Evolutionary conservation across 1,139 yeast genomes (phyloP), one percentile per base, ranked within the genome.

Genomic region (Candida anutae): DNA sequence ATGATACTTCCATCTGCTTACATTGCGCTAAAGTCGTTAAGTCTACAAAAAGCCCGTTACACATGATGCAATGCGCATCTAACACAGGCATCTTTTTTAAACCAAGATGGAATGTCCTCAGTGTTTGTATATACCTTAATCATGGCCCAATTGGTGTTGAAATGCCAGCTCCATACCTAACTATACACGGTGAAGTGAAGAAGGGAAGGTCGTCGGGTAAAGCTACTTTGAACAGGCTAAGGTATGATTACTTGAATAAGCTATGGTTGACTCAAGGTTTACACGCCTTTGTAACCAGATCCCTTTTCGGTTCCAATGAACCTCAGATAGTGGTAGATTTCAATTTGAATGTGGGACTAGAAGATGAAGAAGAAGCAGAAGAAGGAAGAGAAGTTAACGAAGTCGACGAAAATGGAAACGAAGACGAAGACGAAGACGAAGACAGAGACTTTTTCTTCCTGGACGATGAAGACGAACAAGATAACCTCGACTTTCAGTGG

Each of bases 141-240:
- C 53, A 57, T 49, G 36, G 61, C 39, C 48, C 52, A 2, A 29
- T 27, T 8, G 49, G 48, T 24, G 36, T 55, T 2, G 48, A 53
- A 19, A 53, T 71, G 15, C 62, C 69, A 11, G 81, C 83, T 0
- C 90, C 90, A 2, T 81, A 79, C 43, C 55, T 81, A 44, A 78
- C 83, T 27, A 58, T 63, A 5, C 85, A 79, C 47, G 93, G 93
- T 16, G 90, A 81, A 46, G 69, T 77, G 8, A 79, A 80, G 26
- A 57, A 62, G 6, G 60, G 73, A 5, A 56, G 62, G 36, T 61
- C 66, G 10, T 69, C 72, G 8, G 76, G 76, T 16, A 74, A 68
- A 31, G 82, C 84, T 0, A 59, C 59, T 0, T 58, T 80, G 34
- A 69, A 67, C 40, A 37, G 55, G 15, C 58, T 53, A 21, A 60